These are phyloP conservation scores for Salix suchowensis DNA, from an alignment of 345 rosid species.

Conservation along the genomic window DNA sequence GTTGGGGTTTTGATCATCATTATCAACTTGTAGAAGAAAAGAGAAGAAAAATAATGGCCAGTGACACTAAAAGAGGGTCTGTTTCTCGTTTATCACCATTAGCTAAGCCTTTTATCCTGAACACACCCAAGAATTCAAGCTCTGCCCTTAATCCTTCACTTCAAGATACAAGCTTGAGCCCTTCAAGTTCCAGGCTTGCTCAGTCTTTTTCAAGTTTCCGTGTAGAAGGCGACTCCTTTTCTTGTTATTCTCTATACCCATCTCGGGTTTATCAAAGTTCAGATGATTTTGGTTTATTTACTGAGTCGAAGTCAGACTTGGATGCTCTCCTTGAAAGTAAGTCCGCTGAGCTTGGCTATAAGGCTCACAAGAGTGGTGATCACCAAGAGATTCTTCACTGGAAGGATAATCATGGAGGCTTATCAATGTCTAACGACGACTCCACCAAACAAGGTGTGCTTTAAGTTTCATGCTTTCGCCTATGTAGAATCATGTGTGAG, in stretches of 20 bases:
- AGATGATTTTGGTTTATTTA: neutral
- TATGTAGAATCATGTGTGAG: neutral
- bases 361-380: neutral
- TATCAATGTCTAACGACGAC: constrained; percentile 1
- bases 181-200: neutral
- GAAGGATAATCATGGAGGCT: constrained; percentile 1
- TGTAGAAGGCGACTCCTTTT: neutral
- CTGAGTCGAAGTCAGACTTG: neutral
- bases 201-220: neutral
- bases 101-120: constrained; percentile 35
- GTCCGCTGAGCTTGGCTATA: neutral
- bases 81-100: constrained; percentile 40
- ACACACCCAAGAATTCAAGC: constrained; percentile 7
- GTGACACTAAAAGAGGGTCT: neutral
- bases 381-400: neutral
- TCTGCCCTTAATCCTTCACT: neutral
- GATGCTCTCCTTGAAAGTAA: neutral
- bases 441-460: constrained; percentile 26
- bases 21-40: neutral
- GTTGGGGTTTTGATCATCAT: neutral
- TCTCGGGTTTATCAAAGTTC: neutral
- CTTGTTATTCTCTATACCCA: neutral
- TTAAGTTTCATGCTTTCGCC: neutral
- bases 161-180: neutral
- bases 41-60: neutral